Conservation (phyloP, 352 stramenopile genomes). For the Phytophthora rubi region DNA sequence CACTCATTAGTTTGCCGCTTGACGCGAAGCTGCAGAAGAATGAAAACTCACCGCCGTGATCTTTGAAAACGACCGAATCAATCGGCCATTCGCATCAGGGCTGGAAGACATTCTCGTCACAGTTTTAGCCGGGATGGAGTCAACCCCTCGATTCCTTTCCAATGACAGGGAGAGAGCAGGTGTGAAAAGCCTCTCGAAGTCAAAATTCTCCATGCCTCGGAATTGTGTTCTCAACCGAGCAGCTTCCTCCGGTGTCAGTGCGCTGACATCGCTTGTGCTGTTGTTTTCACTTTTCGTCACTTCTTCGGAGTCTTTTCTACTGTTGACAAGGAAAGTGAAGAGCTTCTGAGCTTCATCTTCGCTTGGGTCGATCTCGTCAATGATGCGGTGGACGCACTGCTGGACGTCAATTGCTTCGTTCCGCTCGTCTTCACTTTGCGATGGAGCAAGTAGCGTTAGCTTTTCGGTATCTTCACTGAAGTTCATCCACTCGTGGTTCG, state of each 20-base stretch:
- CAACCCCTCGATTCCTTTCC: not conserved
- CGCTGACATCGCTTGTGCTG: not conserved
- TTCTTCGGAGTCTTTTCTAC: not conserved
- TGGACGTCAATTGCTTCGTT: slow-evolving; percentile 28
- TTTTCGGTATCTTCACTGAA: slow-evolving; percentile 1
- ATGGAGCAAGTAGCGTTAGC: slow-evolving; percentile 29
- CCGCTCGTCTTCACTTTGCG: slow-evolving; percentile 21
- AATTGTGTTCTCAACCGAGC: slow-evolving; percentile 32
- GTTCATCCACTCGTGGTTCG: slow-evolving; percentile 55
- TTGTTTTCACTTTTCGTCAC: slow-evolving; percentile 10
- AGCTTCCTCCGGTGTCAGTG: slow-evolving; percentile 17
- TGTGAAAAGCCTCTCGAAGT: slow-evolving; percentile 60
- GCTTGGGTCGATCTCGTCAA: slow-evolving; percentile 25
- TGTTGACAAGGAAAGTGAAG: not conserved
- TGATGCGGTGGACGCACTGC: slow-evolving; percentile 33
- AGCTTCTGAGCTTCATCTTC: slow-evolving; percentile 17
- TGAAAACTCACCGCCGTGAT: slow-evolving; percentile 16
- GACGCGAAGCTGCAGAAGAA: not conserved
- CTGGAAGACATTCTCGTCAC: slow-evolving; percentile 4
- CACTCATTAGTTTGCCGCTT: not conserved
- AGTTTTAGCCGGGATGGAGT: slow-evolving; percentile 11
- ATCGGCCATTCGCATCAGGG: slow-evolving; percentile 21
- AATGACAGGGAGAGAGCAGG: slow-evolving; percentile 36
- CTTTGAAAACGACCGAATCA: slow-evolving; percentile 36
- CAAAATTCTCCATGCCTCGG: slow-evolving; percentile 52